Percentiles rank a stretch among this genome's conserved stretches.
These are phyloP conservation scores for Erysiphe pulchra DNA, from an alignment of 2,329 filamentous ascomycete genomes.

Conservation along the genomic window DNA sequence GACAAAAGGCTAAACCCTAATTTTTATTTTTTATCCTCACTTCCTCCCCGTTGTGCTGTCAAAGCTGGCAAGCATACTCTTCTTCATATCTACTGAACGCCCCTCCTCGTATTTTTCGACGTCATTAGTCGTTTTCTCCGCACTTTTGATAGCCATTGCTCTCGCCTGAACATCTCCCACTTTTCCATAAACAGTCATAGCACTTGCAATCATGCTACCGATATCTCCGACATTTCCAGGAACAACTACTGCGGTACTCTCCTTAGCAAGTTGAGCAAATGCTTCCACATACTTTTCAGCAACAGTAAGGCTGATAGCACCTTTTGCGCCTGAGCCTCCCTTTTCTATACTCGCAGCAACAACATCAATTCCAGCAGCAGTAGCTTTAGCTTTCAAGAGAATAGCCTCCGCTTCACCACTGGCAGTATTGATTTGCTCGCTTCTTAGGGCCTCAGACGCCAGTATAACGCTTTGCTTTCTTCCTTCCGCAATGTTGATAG, in stretches of 20 bases:
- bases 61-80: slow-evolving; percentile 22
- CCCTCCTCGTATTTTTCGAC: slow-evolving; percentile 7
- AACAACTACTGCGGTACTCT: slow-evolving; percentile 85
- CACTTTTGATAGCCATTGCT: slow-evolving; percentile 28
- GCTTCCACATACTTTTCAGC: slow-evolving; percentile 97
- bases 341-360: slow-evolving; percentile 52
- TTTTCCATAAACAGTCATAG: slow-evolving; percentile 85
- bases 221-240: slow-evolving; percentile 95
- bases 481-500: slow-evolving; percentile 97
- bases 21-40: background rate
- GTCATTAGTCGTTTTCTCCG: slow-evolving; percentile 15
- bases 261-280: slow-evolving; percentile 75
- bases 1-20: too few relatives aligned
- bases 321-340: slow-evolving; percentile 51
- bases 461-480: slow-evolving; percentile 92
- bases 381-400: slow-evolving; percentile 58
- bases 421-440: slow-evolving; percentile 83
- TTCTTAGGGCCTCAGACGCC: slow-evolving; percentile 70
- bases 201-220: slow-evolving; percentile 86
- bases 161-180: slow-evolving; percentile 59
- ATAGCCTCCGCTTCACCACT: slow-evolving; percentile 89
- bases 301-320: slow-evolving; percentile 64
- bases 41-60: slow-evolving; percentile 14
- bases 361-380: slow-evolving; percentile 65
- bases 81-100: slow-evolving; percentile 18